Base-by-base conservation (phyloP, 306 rosid species). In the Glycine latifolia region DNA sequence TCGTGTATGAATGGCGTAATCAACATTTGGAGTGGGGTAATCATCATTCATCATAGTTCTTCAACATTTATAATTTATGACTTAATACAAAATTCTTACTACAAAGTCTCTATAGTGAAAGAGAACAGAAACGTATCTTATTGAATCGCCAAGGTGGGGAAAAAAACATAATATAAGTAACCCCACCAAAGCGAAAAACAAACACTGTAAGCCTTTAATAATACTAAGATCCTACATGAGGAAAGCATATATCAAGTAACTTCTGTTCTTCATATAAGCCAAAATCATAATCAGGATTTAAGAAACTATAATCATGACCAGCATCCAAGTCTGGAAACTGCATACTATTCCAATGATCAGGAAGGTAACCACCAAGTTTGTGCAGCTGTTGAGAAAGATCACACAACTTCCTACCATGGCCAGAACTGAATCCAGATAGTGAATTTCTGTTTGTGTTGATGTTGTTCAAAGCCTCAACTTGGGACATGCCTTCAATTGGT, bases 181-280 rank as follows among this genome's bases (percentile, higher is more conserved):
- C 56, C 84, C 73, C 76, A 60, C 73, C 75, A 59, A 59, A 73
- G 81, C 78, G 67, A 37, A 65, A 76, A 79, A 79, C 69, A 60
- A 59, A 69, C 76, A 11, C 26, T 72, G 7, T 39, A 67, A 77
- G 7, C 67, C 14, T 26, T 12, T 7, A 41, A 16, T 9, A 68
- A 78, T 63, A 68, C 71, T 75, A 82, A 48, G 89, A 84, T 73
- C 84, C 73, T 73, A 31, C 20, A 77, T 39, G 63, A 13, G 89
- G 84, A 82, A 82, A 87, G 75, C 91, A 89, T 33, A 76, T 13
- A 85, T 88, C 85, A 70, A 89, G 91, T 63, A 83, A 85, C 72
- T 73, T 82, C 43, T 84, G 75, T 83, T 91, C 97, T 83, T 95
- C 96, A 31, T 65, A 72, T 49, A 81, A 87, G 58, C 92, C 91